Evolutionary conservation across 2,329 filamentous ascomycete species (phyloP), one percentile per base, ranked within the genome.

Genomic region (Thelonectria discophora): DNA sequence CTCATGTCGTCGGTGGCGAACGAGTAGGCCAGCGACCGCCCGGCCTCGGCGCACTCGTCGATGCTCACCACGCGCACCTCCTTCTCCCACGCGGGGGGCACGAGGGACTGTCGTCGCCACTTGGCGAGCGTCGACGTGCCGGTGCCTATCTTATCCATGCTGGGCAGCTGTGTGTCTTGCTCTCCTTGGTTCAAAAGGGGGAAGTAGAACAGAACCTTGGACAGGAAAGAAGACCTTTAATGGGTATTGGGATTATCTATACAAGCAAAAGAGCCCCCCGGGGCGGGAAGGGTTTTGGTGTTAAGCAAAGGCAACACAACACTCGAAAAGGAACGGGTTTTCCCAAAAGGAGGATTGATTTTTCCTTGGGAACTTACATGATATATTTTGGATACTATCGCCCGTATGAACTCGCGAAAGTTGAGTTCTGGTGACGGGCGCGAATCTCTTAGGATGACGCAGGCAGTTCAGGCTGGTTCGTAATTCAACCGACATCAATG

Each of bases 1-100:
- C 88, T 88, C 65, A 93, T 84, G 60, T 91, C 86, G 75, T 95
- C 92, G 63, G 88, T 81, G 60, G 86, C 88, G 79, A 96, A 95
- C 65, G 92, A 89, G 74, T 92, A 87, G 48, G 92, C 89, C 68
- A 96, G 85, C 71, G 89, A 88, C 37, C 85, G 80, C 24, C 88
- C 90, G 32, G 90, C 91, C 74, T 88, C 85, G 73, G 88, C 88
- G 80, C 87, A 90, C 78, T 94, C 90, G 59, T 83, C 79, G 72
- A 89, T 84, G 65, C 81, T 80, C 66, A 94, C 80, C 62, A 84
- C 76, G 65, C 91, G 90, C 69, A 92, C 84, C 53, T 80, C 77
- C 67, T 83, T 80, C 63, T 83, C 81, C 83, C 80, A 86, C 30
- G 76, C 75, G 49, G 78, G 70, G n/a, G 84, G 84, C 48, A 86